phyloP scores from a whole-genome alignment of 2,329 filamentous ascomycete genomes.

The Scleromitrula shiraiana region DNA sequence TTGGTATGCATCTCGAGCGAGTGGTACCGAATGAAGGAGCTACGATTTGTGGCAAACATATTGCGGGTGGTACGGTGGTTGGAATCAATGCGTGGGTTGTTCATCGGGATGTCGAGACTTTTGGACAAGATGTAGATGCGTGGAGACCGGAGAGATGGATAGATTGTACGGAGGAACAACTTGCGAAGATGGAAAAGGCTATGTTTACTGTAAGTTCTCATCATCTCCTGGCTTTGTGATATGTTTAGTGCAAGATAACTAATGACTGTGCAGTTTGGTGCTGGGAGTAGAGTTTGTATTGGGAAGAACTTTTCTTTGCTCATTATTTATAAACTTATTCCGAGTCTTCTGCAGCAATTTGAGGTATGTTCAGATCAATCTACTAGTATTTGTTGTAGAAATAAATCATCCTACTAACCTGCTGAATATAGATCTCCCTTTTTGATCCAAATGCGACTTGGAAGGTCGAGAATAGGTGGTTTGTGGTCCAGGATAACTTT shows the following conservation, averaged over 20 bases:
- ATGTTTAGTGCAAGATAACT: too few species aligned
- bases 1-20: conserved; percentile 40
- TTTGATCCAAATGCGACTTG: background rate
- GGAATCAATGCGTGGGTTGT: conserved; percentile 31
- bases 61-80: conserved; percentile 27
- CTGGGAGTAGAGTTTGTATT: conserved; percentile 25
- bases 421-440: background rate
- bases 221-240: too few species aligned
- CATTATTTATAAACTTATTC: background rate
- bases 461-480: background rate
- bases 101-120: conserved; percentile 7
- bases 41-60: conserved; percentile 32
- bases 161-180: conserved; percentile 17
- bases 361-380: background rate
- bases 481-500: background rate
- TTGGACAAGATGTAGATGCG: conserved; percentile 15
- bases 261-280: conserved; percentile 27
- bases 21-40: conserved; percentile 38
- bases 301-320: conserved; percentile 1
- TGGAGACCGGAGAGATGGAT: conserved; percentile 41
- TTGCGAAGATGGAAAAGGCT: conserved; percentile 29
- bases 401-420: background rate
- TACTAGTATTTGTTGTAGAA: background rate
- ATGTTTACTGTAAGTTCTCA: conserved; percentile 22
- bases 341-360: background rate